A percentile compares a stretch with the other conserved stretches of the same genome.
Evolutionary conservation across 257 asterid species (phyloP).

Genomic region (Solanum paucissectum): DNA sequence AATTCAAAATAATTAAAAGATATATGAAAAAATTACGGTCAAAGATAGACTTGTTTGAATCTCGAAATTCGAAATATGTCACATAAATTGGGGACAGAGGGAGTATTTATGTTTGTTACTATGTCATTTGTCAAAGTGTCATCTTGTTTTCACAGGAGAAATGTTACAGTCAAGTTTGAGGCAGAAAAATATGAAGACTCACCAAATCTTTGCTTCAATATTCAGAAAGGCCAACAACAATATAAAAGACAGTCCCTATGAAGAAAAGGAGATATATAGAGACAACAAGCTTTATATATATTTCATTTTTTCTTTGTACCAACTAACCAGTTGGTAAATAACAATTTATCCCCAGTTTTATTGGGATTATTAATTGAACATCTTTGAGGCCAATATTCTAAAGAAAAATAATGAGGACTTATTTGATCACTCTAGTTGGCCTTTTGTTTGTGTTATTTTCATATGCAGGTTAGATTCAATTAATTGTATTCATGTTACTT

Average conservation of each 20-base stretch:
- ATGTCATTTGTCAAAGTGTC: neutral
- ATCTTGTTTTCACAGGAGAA: neutral
- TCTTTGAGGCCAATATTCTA: neutral
- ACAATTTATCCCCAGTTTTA: neutral
- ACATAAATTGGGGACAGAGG: too few species aligned
- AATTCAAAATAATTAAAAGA: too few species aligned
- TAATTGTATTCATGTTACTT: neutral
- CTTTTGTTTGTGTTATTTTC: slow-evolving; percentile 24
- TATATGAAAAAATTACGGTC: too few species aligned
- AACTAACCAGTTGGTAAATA: slow-evolving; percentile 57
- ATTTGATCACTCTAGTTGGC: slow-evolving; percentile 7
- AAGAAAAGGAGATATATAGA: slow-evolving; percentile 6
- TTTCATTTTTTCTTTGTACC: neutral
- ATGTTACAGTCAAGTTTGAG: slow-evolving; percentile 8
- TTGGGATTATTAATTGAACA: neutral
- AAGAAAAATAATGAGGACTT: slow-evolving; percentile 16
- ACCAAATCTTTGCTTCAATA: slow-evolving; percentile 35
- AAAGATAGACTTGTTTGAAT: too few species aligned
- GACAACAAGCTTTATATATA: neutral
- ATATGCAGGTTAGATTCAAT: slow-evolving; percentile 29
- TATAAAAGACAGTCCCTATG: neutral
- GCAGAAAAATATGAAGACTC: neutral
- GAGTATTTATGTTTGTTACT: neutral
- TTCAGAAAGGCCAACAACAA: slow-evolving; percentile 21
- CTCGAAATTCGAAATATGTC: too few species aligned